phyloP scores from a whole-genome alignment of 495 filamentous ascomycete genomes.

The Pseudoneurospora amorphoporcata region DNA sequence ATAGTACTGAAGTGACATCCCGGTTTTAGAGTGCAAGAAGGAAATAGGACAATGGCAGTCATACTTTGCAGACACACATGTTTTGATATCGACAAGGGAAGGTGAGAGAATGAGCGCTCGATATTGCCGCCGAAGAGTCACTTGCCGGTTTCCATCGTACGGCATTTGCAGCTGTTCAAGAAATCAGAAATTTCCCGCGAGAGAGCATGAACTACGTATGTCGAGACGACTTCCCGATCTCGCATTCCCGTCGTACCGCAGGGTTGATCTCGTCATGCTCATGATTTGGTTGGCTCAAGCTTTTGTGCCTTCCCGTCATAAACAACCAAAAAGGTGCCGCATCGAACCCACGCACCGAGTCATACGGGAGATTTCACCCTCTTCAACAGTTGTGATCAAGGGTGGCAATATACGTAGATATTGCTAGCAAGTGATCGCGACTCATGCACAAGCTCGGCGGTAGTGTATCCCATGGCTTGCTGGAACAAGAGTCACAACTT shows the following conservation, averaged over 20 bases:
- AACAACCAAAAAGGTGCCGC: neutral
- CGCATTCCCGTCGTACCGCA: neutral
- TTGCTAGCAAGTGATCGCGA: neutral
- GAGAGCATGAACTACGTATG: neutral
- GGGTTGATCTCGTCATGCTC: neutral
- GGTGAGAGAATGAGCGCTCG: neutral
- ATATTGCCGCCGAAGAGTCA: neutral
- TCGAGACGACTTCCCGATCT: neutral
- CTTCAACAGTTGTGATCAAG: neutral
- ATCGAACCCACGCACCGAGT: neutral
- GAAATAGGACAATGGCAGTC: neutral
- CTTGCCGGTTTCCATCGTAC: constrained; percentile 2
- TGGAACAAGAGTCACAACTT: neutral
- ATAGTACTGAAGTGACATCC: neutral
- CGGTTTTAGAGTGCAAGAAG: neutral
- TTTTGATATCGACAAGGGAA: neutral
- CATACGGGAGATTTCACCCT: neutral
- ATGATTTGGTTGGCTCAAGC: neutral
- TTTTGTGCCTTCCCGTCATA: neutral
- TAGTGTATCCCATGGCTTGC: neutral
- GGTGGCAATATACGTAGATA: neutral
- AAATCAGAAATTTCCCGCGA: constrained; percentile 1
- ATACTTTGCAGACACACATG: neutral
- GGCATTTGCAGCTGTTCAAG: neutral
- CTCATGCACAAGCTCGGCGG: neutral